Percentiles rank a stretch among this genome's conserved stretches.
phyloP scores from a whole-genome alignment of 2,329 filamentous ascomycete genomes.

The Podosphaera fusca region DNA sequence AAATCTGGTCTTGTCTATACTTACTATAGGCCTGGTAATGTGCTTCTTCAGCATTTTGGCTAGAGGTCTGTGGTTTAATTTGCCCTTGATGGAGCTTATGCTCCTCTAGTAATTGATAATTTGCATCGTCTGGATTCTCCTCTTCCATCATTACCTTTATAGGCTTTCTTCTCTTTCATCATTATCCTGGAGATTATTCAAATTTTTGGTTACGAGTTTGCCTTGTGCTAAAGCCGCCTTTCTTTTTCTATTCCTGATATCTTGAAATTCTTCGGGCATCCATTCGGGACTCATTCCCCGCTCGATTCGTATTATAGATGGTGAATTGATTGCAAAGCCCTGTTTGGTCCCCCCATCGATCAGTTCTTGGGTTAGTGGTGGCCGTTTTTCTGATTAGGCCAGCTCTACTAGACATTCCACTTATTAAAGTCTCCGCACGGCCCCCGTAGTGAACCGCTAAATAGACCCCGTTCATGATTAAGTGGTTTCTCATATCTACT shows the following conservation, averaged over 20 bases:
- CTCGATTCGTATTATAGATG: neutral
- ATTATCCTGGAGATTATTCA: too few relatives aligned
- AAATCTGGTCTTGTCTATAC: too few relatives aligned
- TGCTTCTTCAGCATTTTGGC: too few relatives aligned
- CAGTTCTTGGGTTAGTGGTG: neutral
- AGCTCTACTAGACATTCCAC: neutral
- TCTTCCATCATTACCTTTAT: too few relatives aligned
- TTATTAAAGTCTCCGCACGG: neutral
- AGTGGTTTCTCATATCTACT: neutral
- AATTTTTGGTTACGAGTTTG: too few relatives aligned
- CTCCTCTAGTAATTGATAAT: too few relatives aligned
- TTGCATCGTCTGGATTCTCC: too few relatives aligned
- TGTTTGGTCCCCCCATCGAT: neutral
- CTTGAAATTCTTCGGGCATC: neutral
- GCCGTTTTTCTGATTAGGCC: neutral
- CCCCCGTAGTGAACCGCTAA: neutral
- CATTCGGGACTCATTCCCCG: neutral
- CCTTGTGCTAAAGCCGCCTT: neutral
- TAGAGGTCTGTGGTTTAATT: too few relatives aligned
- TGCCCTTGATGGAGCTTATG: too few relatives aligned
- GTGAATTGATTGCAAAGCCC: neutral
- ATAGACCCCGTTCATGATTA: neutral
- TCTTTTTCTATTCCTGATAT: neutral
- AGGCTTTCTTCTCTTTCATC: too few relatives aligned
- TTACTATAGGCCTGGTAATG: too few relatives aligned